Conservation (phyloP, 164 flowering plant genomes). For the Vitis amurensis region DNA sequence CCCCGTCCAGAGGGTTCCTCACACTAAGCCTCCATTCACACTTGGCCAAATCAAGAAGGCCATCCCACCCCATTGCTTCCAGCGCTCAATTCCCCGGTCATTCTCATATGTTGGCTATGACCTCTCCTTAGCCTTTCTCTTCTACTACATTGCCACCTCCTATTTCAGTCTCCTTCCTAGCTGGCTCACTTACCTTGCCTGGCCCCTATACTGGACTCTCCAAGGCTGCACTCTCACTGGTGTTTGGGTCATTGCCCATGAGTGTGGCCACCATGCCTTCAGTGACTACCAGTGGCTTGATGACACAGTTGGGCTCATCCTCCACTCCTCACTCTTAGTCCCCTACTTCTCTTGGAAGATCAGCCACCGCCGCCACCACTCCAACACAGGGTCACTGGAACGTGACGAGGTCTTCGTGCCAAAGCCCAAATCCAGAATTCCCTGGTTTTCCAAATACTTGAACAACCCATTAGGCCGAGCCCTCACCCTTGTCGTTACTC, state of each 20-base stretch:
- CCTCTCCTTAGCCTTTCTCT: conserved; percentile 18
- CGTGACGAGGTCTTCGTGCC: conserved; percentile 52
- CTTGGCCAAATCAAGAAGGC: conserved; percentile 39
- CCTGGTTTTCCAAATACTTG: conserved; percentile 35
- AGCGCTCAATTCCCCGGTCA: conserved; percentile 38
- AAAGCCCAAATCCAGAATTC: conserved; percentile 19
- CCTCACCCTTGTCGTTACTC: conserved; percentile 18
- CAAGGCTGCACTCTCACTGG: conserved; percentile 48
- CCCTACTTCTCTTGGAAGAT: conserved; percentile 55
- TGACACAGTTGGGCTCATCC: conserved; percentile 42
- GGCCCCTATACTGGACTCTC: conserved; percentile 40
- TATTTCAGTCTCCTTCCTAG: conserved; percentile 25
- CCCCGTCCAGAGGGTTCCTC: conserved; percentile 20
- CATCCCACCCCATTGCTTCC: conserved; percentile 51
- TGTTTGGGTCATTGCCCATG: conserved; percentile 56
- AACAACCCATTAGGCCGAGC: conserved; percentile 41
- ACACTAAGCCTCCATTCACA: conserved; percentile 43
- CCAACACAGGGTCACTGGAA: conserved; percentile 46
- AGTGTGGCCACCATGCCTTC: conserved; percentile 57
- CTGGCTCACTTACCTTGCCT: conserved; percentile 24
- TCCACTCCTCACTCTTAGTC: conserved; percentile 41
- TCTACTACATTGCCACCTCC: conserved; percentile 31
- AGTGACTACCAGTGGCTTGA: conserved; percentile 46
- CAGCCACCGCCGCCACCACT: conserved; percentile 56
- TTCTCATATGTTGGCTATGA: conserved; percentile 39